Evolutionary conservation across 2,329 filamentous ascomycete genomes (phyloP).

Genomic region (Aureobasidium sp.): DNA sequence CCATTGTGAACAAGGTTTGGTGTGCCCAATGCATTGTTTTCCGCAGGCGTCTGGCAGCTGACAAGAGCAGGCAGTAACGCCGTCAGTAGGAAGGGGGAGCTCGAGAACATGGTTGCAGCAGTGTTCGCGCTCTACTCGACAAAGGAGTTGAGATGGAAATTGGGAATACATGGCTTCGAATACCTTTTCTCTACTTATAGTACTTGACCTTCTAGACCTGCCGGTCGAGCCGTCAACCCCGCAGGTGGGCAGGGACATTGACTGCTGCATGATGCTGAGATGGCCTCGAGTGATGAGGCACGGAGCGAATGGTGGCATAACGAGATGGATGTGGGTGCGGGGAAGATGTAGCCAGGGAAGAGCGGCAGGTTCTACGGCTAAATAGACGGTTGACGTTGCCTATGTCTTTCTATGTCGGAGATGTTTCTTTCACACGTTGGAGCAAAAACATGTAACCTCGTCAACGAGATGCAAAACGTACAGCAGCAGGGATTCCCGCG

Average conservation of each 20-base stretch:
- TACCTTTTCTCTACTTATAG: not conserved
- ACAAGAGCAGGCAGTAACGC: not conserved
- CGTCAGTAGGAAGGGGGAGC: not conserved
- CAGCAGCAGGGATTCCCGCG: too few species aligned
- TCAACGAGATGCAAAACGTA: not conserved
- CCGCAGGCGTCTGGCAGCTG: not conserved
- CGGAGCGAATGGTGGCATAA: not conserved
- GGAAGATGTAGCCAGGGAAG: not conserved
- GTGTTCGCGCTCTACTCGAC: not conserved
- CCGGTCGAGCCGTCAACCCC: not conserved
- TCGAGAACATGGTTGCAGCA: not conserved
- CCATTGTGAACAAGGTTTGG: conserved; percentile 12
- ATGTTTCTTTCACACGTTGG: not conserved
- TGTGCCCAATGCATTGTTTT: conserved; percentile 7
- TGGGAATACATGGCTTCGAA: not conserved
- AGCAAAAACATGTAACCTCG: not conserved
- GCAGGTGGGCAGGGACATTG: not conserved
- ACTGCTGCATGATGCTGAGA: conserved; percentile 1
- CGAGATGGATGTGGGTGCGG: not conserved
- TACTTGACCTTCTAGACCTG: not conserved
- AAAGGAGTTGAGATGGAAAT: not conserved
- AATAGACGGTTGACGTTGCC: not conserved
- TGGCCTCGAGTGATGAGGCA: not conserved
- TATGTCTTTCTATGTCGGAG: not conserved
- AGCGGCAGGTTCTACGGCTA: not conserved